A percentile compares a stretch with the other conserved stretches of the same genome.
These are phyloP conservation scores for Lepidium aucheri DNA, from an alignment of 345 rosid species.

Conservation along the genomic window DNA sequence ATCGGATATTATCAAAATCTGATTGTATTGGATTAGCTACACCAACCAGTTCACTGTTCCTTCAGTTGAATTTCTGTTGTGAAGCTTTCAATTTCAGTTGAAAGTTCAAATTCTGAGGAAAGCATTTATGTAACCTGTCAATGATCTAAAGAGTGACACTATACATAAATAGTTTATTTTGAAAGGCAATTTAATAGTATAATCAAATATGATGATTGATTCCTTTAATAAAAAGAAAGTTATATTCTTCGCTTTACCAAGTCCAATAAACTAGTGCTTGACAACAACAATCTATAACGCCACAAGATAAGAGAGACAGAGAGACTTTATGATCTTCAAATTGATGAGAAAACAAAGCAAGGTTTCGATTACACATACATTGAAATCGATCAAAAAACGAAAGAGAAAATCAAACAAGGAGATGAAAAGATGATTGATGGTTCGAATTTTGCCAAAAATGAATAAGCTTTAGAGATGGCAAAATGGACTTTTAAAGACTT, in stretches of 20 bases:
- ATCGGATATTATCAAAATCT: no score
- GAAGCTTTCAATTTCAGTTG: conserved; percentile 16
- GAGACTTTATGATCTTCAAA: conserved; percentile 23
- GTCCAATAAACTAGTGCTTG: conserved; percentile 1
- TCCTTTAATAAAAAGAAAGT: background rate
- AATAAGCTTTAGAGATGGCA: conserved; percentile 5
- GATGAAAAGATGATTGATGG: background rate
- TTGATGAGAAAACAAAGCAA: conserved; percentile 24
- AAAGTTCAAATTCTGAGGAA: conserved; percentile 8
- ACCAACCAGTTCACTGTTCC: conserved; percentile 11
- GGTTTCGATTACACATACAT: conserved; percentile 12
- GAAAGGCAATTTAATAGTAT: background rate
- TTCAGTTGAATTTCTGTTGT: background rate
- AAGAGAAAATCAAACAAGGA: conserved; percentile 14
- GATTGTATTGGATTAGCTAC: no score
- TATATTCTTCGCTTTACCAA: background rate
- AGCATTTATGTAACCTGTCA: background rate
- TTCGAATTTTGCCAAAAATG: conserved; percentile 7
- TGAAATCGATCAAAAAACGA: background rate
- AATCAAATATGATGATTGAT: conserved; percentile 3
- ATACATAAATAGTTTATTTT: background rate
- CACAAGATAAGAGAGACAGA: conserved; percentile 1
- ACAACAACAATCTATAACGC: background rate
- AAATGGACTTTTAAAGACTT: background rate
- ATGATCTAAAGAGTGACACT: background rate